A percentile compares a stretch with the other conserved stretches of the same genome.
Evolutionary conservation across 116 monocot species (phyloP).

Genomic region (Dioscorea cayenensis): DNA sequence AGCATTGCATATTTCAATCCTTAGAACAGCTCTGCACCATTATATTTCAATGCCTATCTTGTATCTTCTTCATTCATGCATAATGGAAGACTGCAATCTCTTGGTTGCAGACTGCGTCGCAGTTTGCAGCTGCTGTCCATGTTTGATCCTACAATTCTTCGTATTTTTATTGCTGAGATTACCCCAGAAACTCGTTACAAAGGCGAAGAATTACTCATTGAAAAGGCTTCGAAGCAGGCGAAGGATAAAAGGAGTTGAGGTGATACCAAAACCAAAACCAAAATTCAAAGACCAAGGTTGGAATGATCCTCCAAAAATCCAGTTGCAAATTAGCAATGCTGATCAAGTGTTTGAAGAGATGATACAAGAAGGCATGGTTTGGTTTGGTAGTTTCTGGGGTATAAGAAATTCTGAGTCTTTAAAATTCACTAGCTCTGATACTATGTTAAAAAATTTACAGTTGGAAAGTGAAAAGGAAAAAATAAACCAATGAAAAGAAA

Average conservation of each 20-base stretch:
- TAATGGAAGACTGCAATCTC: slow-evolving; percentile 24
- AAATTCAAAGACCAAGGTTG: neutral
- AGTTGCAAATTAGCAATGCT: neutral
- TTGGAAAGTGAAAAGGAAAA: no score
- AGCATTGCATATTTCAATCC: neutral
- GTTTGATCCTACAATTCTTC: slow-evolving; percentile 25
- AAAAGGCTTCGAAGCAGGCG: neutral
- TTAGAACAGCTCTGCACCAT: neutral
- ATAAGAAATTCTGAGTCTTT: neutral
- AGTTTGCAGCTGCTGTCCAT: slow-evolving; percentile 33
- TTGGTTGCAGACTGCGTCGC: slow-evolving; percentile 31
- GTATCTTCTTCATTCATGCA: neutral
- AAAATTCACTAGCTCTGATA: no score
- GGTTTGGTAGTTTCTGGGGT: slow-evolving; percentile 35
- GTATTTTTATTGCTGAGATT: slow-evolving; percentile 21
- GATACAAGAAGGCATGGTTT: slow-evolving; percentile 12
- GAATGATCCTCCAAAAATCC: neutral
- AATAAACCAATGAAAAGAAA: no score
- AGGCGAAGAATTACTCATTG: slow-evolving; percentile 10
- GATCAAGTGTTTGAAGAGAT: slow-evolving; percentile 22
- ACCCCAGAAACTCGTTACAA: slow-evolving; percentile 14
- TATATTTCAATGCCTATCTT: slow-evolving; percentile 3
- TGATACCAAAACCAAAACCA: neutral
- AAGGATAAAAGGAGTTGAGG: neutral
- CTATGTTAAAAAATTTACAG: no score